phyloP scores from a whole-genome alignment of 2,329 filamentous ascomycete genomes.

The Chrysosphaeria jannelii region DNA sequence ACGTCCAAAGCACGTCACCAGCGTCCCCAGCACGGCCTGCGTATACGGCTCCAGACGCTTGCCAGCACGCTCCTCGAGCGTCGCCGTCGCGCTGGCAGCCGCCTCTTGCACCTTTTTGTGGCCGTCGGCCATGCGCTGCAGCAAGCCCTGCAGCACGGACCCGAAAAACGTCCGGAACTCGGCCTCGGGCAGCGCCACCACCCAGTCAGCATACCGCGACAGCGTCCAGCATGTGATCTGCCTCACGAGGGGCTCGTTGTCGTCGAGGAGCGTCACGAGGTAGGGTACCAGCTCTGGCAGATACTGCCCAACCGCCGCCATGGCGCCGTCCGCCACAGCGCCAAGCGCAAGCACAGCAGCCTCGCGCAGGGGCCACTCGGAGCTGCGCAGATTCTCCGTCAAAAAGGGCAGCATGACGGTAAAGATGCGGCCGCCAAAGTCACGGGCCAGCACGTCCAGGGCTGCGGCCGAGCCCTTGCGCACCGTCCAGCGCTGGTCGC shows the following conservation, averaged over 20 bases:
- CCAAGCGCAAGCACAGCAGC: constrained; percentile 82
- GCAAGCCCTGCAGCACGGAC: constrained; percentile 87
- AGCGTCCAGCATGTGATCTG: constrained; percentile 98
- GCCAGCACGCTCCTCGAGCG: constrained; percentile 78
- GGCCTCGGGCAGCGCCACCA: constrained; percentile 37
- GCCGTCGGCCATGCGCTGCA: constrained; percentile 79
- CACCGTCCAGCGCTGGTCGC: constrained; percentile 81
- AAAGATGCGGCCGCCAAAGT: constrained; percentile 72
- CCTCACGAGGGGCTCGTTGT: constrained; percentile 66
- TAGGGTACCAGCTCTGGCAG: constrained; percentile 76
- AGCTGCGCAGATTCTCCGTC: constrained; percentile 61
- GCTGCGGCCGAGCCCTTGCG: constrained; percentile 92
- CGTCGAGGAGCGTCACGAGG: constrained; percentile 57
- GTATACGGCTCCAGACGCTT: constrained; percentile 59
- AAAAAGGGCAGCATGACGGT: constrained; percentile 78
- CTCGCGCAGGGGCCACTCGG: constrained; percentile 76
- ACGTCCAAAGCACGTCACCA: constrained; percentile 67
- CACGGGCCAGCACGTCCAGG: constrained; percentile 72
- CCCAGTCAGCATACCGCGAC: constrained; percentile 80
- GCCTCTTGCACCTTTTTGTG: constrained; percentile 98
- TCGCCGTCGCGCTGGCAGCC: constrained; percentile 82
- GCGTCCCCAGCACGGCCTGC: constrained; percentile 69
- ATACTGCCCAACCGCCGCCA: constrained; percentile 68
- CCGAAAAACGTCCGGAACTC: constrained; percentile 59
- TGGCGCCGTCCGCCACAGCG: constrained; percentile 82